These are phyloP conservation scores for Microcera coccophila DNA, from an alignment of 2,329 filamentous ascomycete genomes.

Conservation along the genomic window DNA sequence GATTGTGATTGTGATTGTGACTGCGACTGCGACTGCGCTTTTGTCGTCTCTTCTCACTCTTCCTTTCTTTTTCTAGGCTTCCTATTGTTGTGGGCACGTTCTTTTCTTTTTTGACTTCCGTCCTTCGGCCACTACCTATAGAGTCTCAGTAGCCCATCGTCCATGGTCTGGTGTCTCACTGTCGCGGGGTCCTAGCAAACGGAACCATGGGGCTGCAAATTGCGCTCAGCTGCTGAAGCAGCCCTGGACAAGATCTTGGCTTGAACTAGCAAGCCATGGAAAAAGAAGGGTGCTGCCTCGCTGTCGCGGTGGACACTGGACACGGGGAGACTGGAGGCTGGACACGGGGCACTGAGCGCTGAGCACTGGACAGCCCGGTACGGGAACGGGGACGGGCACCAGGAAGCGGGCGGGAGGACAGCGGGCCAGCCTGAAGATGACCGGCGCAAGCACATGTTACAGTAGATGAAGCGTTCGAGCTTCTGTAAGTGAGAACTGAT, in stretches of 20 bases:
- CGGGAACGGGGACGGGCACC: background rate
- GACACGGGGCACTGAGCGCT: too few species aligned
- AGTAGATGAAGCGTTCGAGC: background rate
- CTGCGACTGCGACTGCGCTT: background rate
- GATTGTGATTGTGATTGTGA: background rate
- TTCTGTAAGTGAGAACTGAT: too few species aligned
- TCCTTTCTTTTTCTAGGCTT: conserved; percentile 1
- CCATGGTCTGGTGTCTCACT: background rate
- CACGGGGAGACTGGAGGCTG: too few species aligned
- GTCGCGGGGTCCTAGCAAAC: conserved; percentile 13
- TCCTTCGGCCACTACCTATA: background rate
- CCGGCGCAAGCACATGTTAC: background rate
- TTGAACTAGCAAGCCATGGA: background rate
- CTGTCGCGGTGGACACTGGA: background rate
- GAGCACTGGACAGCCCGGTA: background rate
- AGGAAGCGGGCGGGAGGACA: background rate
- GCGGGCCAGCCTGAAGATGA: background rate
- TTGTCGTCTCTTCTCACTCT: background rate
- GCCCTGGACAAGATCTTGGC: background rate
- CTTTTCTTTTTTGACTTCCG: too few species aligned
- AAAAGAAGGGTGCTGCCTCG: background rate
- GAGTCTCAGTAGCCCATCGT: background rate
- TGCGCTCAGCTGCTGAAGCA: conserved; percentile 10
- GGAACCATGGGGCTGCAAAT: conserved; percentile 21
- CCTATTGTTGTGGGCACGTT: too few species aligned